These are phyloP conservation scores for Aurifilum marmelostoma DNA, from an alignment of 2,329 filamentous ascomycete genomes.

Conservation along the genomic window DNA sequence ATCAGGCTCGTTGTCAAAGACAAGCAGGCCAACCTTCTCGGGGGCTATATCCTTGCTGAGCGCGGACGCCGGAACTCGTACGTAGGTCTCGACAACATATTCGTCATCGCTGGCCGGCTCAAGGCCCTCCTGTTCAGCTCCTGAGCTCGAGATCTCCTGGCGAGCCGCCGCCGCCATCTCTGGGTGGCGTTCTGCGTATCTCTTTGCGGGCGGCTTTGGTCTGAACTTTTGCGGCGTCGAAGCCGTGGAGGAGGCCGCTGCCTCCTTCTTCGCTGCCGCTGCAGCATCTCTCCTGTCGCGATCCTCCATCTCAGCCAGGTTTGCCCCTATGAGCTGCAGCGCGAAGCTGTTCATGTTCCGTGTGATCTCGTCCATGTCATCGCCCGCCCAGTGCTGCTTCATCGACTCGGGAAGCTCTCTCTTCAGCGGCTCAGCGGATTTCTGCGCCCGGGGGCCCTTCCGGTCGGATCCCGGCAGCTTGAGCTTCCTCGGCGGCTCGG, in stretches of 20 bases:
- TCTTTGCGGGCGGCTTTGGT: slow-evolving; percentile 58
- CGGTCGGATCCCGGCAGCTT: slow-evolving; percentile 42
- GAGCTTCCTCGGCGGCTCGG: slow-evolving; percentile 36
- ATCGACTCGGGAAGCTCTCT: slow-evolving; percentile 39
- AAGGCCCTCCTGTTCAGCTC: slow-evolving; percentile 31
- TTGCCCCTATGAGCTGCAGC: slow-evolving; percentile 59
- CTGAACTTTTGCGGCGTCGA: slow-evolving; percentile 48
- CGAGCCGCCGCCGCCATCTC: slow-evolving; percentile 37
- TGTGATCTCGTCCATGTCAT: slow-evolving; percentile 54
- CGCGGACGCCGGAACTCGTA: slow-evolving; percentile 59
- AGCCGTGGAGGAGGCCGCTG: slow-evolving; percentile 26
- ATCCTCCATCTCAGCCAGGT: slow-evolving; percentile 51
- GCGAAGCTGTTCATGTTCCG: slow-evolving; percentile 63
- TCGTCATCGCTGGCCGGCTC: slow-evolving; percentile 52
- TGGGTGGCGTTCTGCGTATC: slow-evolving; percentile 61
- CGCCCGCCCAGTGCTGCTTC: slow-evolving; percentile 38
- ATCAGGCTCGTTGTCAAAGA: slow-evolving; percentile 62
- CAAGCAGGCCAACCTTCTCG: slow-evolving; percentile 58
- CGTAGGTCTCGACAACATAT: slow-evolving; percentile 67
- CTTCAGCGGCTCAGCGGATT: slow-evolving; percentile 30
- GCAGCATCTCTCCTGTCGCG: slow-evolving; percentile 29
- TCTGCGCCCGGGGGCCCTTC: slow-evolving; percentile 16
- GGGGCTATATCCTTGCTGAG: slow-evolving; percentile 51
- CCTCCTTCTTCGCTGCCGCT: slow-evolving; percentile 28
- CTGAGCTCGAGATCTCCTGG: slow-evolving; percentile 23